Evolutionary conservation across 129 eudicot genomes (phyloP).

Genomic region (Heracleum sosnowskyi): DNA sequence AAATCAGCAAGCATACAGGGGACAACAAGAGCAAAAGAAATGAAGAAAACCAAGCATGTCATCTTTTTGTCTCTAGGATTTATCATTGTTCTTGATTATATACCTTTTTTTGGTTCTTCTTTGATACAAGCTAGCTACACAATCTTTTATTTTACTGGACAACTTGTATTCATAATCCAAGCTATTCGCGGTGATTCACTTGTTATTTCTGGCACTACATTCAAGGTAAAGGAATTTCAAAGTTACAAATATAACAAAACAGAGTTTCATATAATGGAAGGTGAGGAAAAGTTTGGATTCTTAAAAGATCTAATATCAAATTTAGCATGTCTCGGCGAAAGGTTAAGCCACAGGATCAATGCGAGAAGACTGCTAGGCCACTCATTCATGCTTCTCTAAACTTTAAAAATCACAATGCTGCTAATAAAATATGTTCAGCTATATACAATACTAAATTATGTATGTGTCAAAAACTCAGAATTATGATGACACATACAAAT

Average conservation of each 20-base stretch:
- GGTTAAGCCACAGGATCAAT: neutral
- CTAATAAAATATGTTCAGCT: neutral
- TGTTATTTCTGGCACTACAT: neutral
- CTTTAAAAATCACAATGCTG: neutral
- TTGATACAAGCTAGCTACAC: neutral
- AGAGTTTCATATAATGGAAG: conserved; percentile 3
- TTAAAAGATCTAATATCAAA: neutral
- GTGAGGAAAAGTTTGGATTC: neutral
- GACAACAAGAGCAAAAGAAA: conserved; percentile 23
- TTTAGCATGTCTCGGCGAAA: neutral
- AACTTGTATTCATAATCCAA: neutral
- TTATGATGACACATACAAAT: too few species aligned
- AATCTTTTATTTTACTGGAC: neutral
- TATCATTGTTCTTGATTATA: neutral
- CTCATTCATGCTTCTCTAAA: neutral
- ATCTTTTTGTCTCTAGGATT: neutral
- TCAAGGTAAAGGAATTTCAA: neutral
- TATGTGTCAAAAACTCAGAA: too few species aligned
- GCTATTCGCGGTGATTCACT: neutral
- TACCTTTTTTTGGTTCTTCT: neutral
- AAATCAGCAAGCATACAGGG: conserved; percentile 11
- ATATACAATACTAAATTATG: too few species aligned
- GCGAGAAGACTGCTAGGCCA: conserved; percentile 1
- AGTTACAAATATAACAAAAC: neutral
- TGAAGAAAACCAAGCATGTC: conserved; percentile 5